Evolutionary conservation across 768 basidiomycete genomes (phyloP), one percentile per base, ranked within the genome.

Genomic region (Agrocybe praecox): DNA sequence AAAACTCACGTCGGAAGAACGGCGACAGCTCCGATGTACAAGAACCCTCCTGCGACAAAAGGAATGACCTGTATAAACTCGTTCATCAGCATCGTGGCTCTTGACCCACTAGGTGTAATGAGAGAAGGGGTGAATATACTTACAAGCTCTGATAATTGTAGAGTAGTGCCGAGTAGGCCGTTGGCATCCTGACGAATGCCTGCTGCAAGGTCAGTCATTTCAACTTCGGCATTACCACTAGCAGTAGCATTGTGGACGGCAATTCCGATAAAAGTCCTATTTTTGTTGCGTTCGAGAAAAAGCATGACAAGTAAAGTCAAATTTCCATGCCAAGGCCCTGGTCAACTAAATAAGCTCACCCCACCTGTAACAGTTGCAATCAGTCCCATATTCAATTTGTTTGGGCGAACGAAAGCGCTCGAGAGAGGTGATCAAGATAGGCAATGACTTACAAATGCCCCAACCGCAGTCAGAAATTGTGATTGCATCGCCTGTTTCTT

Each of bases 401-500:
- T 3, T n/a, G 26, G 14, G 12, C n/a, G 36, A 40, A 40, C 36
- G n/a, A n/a, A n/a, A 6, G 36, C n/a, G 14, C n/a, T 40, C 14
- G 62, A 64, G 53, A 29, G 61, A 70, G 57, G 53, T 60, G 64
- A 58, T 62, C 63, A 58, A 47, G 42, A 57, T 52, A 46, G 48
- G 53, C 42, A 53, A 53, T 52, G 69, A 81, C 89, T 74, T 69
- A 95, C 91, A 73, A 96, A 96, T 46, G 94, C 94, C 46, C 94
- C 94, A 52, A 95, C 80, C 23, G 94, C 94, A 32, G 94, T 96
- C 55, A 95, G 67, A 72, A 95, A 96, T 67, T 96, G 94, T 29
- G 90, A 92, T 65, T 89, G 88, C 94, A 96, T 95, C 2, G 94
- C 94, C 69, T 96, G 92, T 62, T 75, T 79, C 73, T 96, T 96